Base-by-base conservation (phyloP, 176 grass and related monocot species). In the Raddia distichophylla region DNA sequence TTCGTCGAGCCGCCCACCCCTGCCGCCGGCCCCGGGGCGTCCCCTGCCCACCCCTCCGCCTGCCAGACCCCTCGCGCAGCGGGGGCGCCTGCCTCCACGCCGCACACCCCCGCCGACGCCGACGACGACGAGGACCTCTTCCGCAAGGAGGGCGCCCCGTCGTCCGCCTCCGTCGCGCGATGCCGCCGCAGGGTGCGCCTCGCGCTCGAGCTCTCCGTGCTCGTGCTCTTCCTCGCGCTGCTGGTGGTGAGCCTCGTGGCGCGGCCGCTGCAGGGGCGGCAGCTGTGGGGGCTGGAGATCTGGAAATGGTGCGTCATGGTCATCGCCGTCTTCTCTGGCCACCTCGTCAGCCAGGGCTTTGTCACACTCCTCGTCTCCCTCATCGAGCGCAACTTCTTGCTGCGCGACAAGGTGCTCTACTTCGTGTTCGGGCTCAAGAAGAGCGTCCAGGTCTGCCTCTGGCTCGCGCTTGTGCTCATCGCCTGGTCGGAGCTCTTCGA, bases 281-380 rank as follows among this genome's bases (percentile, higher is more conserved):
- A 71, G 43, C 55, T 99, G 4, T 91, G 91, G 93, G 88, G 90
- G 48, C 64, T 93, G 43, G 86, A 90, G 72, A 95, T 99, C 75
- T 99, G 96, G 96, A 95, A 93, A 59, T 99, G 96, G 93, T 99
- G 93, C 73, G 74, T 99, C 60, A 90, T 99, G 86, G 88, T 95
- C 53, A 88, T 75, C 66, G 46, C 92, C 49, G 85, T 93, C 81
- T 95, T 88, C 78, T 99, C 90, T 4, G 96, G 96, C 27, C 84
- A 88, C 15, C 86, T 95, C 71, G 85, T 99, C 70, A 99, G 89
- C 51, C 85, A 71, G 10, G 95, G 93, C 93, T 32, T 90, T 55
- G 77, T 93, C 46, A 87, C 35, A 19, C 2, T 99, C 8, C 8
- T 88, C 59, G 90, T 99, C 46, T 99, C 95, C 79, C 7, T 86